Base-by-base conservation (phyloP, 2,329 filamentous ascomycete species). In the Clonostachys solani region DNA sequence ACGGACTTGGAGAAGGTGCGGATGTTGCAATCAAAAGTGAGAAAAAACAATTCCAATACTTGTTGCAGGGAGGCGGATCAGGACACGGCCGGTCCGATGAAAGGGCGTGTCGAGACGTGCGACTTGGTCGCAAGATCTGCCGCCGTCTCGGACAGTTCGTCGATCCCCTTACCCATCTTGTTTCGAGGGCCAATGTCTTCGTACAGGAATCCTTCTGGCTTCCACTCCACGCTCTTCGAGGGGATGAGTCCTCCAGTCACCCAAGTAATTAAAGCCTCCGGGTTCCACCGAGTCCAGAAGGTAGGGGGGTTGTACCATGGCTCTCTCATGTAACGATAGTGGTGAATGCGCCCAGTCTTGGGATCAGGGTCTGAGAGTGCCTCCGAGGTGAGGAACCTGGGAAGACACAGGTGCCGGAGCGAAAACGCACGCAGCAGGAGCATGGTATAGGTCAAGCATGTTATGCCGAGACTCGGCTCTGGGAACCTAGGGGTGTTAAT, bases 291-390 rank as follows among this genome's bases (percentile, higher is more conserved):
- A 56, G 75, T 80, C 79, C 74, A 80, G 38, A 78, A 61, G 0
- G 77, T 85, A 29, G 73, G 73, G 50, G 77, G 72, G 19, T 79
- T 71, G 62, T 88, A 89, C 64, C 79, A 87, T 3, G 86, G 86
- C 42, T 81, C 77, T 12, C 80, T 77, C 23, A 83, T 73, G 64
- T 81, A 87, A 36, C 69, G 54, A 1, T 67, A 54, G 60, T 56
- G 60, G 46, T 74, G 70, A 51, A 81, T 73, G 4, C 77, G 75
- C 1, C 78, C 77, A 0, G 78, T 75, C 33, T 72, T 64, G 10
- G 71, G 65, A 51, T 87, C 77, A 1, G 77, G 68, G 1, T 77
- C 67, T 2, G 67, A 65, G 40, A 81, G 45, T 47, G 61, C 60
- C 47, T 63, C 53, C 53, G 71, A 49, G 59, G 59, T 54, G 56